Percentiles rank a stretch among this genome's conserved stretches.
Evolutionary conservation across 768 basidiomycete genomes (phyloP).

Genomic region (Lactifluus piperatus): DNA sequence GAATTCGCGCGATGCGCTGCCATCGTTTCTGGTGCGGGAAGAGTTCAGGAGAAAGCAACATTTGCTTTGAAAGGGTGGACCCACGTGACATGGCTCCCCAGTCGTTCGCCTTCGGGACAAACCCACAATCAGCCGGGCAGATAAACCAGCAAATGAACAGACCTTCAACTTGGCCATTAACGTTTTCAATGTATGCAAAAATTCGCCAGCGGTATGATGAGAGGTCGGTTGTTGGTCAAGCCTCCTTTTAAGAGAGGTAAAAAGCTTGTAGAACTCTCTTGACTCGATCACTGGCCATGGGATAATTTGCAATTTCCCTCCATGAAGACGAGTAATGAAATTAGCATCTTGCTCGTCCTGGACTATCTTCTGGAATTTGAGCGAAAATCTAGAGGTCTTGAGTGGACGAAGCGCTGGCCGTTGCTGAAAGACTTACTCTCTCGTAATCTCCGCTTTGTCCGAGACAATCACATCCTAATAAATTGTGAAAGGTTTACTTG

Average conservation of each 20-base stretch:
- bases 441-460: slow-evolving; percentile 48
- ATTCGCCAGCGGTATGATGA: slow-evolving; percentile 44
- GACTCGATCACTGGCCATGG: slow-evolving; percentile 66
- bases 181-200: slow-evolving; percentile 50
- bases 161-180: slow-evolving; percentile 65
- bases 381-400: slow-evolving; percentile 35
- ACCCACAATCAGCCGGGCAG: background rate
- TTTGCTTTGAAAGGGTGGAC: slow-evolving; percentile 20
- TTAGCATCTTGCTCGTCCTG: slow-evolving; percentile 53
- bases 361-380: slow-evolving; percentile 55
- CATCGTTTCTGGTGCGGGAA: slow-evolving; percentile 34
- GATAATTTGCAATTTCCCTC: slow-evolving; percentile 46
- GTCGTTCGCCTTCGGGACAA: slow-evolving; percentile 41
- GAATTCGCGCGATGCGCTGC: slow-evolving; percentile 36
- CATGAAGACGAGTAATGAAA: slow-evolving; percentile 53
- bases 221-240: slow-evolving; percentile 44
- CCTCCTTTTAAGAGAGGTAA: slow-evolving; percentile 36
- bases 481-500: background rate
- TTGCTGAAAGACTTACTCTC: slow-evolving; percentile 38
- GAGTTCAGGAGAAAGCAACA: background rate
- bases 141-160: background rate
- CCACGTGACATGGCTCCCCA: slow-evolving; percentile 58
- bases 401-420: background rate
- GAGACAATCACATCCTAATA: slow-evolving; percentile 54
- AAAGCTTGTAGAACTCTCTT: slow-evolving; percentile 47